Conservation (phyloP, 176 grass and related monocot genomes). For the Triticum urartu region DNA sequence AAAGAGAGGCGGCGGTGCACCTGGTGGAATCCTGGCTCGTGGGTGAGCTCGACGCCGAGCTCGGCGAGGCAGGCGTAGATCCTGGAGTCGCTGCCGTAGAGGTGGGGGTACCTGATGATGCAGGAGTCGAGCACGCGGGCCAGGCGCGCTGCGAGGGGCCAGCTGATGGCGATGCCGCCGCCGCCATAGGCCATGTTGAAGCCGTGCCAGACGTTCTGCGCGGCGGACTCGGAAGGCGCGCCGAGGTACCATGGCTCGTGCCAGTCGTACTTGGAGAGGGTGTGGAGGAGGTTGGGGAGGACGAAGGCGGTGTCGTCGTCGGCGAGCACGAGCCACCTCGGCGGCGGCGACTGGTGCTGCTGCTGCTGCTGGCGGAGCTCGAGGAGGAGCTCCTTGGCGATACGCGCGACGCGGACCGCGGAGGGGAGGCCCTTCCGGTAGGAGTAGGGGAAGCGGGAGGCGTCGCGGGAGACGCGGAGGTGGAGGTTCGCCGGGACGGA, state of each 20-base stretch:
- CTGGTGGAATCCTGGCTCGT: constrained; percentile 95
- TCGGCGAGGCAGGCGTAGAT: constrained; percentile 78
- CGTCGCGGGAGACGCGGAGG: constrained; percentile 51
- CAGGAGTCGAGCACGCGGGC: constrained; percentile 66
- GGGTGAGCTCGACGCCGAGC: constrained; percentile 85
- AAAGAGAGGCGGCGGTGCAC: constrained; percentile 13
- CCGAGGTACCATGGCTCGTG: constrained; percentile 80
- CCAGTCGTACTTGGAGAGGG: constrained; percentile 72
- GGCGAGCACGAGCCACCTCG: constrained; percentile 76
- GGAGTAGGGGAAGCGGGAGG: constrained; percentile 76
- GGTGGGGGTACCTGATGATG: constrained; percentile 82
- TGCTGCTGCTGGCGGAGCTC: neutral
- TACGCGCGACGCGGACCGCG: constrained; percentile 85
- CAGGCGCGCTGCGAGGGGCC: constrained; percentile 69
- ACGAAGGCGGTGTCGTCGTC: constrained; percentile 95
- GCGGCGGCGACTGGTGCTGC: neutral
- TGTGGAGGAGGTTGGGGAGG: constrained; percentile 64
- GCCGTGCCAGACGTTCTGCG: constrained; percentile 71
- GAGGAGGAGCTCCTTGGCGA: constrained; percentile 67
- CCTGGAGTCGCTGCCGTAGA: constrained; percentile 85
- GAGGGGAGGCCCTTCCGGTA: constrained; percentile 65
- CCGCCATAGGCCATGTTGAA: constrained; percentile 87
- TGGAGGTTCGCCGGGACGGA: constrained; percentile 20
- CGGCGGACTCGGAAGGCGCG: constrained; percentile 63
- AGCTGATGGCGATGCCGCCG: constrained; percentile 79